These are phyloP conservation scores for Cyberlindnera xylosilytica DNA, from an alignment of 805 yeast species.

Conservation along the genomic window DNA sequence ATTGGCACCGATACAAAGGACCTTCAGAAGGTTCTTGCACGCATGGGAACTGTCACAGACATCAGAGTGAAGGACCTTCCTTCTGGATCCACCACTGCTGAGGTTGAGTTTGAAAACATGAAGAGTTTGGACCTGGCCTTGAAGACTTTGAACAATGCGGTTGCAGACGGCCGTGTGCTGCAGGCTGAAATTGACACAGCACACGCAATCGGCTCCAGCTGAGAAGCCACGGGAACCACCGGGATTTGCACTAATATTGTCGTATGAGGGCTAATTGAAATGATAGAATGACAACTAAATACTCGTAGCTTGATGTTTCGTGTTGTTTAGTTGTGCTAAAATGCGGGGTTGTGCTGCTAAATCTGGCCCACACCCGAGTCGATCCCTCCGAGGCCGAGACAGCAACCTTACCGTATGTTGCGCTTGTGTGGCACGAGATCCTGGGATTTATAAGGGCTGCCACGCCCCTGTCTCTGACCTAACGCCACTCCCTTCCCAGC, in stretches of 20 bases:
- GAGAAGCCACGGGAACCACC: neutral
- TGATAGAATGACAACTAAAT: too few relatives aligned
- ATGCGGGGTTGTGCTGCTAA: too few relatives aligned
- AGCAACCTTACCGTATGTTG: constrained; percentile 1
- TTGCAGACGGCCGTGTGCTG: constrained; percentile 46
- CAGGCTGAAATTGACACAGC: constrained; percentile 28
- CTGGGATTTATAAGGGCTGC: neutral
- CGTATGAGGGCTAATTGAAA: too few relatives aligned
- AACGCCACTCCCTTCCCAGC: too few relatives aligned
- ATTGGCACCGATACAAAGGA: constrained; percentile 31
- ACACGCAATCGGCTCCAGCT: neutral
- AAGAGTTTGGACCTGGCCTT: constrained; percentile 30
- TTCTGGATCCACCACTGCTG: constrained; percentile 38
- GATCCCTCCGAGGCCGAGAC: constrained; percentile 1
- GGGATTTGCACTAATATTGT: too few relatives aligned
- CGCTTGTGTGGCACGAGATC: neutral
- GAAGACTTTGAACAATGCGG: constrained; percentile 36
- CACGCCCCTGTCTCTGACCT: neutral
- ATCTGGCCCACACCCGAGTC: too few relatives aligned
- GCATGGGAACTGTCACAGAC: constrained; percentile 19
- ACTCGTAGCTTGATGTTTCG: too few relatives aligned
- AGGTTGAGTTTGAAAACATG: constrained; percentile 32
- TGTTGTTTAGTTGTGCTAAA: too few relatives aligned
- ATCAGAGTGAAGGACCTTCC: constrained; percentile 33
- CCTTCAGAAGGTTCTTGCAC: constrained; percentile 27